phyloP scores from a whole-genome alignment of 2,329 filamentous ascomycete species.

The Eutypella sp. region DNA sequence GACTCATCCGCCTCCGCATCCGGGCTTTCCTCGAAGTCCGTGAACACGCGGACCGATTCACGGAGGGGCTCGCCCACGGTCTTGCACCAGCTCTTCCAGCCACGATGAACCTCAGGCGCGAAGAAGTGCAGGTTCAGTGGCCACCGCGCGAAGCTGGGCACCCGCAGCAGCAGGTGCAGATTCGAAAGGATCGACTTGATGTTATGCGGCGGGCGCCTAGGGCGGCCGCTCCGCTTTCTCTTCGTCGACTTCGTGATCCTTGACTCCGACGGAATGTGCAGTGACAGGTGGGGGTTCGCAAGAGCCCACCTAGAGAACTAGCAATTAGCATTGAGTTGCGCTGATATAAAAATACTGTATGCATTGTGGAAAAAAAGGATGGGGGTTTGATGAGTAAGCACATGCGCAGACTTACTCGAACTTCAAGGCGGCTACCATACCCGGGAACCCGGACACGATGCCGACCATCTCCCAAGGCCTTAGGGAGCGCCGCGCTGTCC shows the following conservation, averaged over 20 bases:
- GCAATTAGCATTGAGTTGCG: constrained; percentile 13
- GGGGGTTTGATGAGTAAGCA: too few relatives aligned
- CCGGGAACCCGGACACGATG: constrained; percentile 84
- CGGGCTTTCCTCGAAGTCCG: constrained; percentile 42
- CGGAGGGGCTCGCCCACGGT: constrained; percentile 43
- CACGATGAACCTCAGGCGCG: constrained; percentile 58
- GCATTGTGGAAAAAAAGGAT: too few relatives aligned
- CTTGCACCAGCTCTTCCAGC: constrained; percentile 60
- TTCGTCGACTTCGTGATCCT: constrained; percentile 51
- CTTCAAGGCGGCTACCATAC: constrained; percentile 79
- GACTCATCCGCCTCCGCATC: constrained; percentile 9
- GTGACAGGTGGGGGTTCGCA: constrained; percentile 75
- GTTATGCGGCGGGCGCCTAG: constrained; percentile 52
- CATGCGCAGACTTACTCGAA: constrained; percentile 80
- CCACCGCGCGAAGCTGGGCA: constrained; percentile 77
- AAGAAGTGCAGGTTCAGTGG: constrained; percentile 81
- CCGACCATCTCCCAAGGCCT: constrained; percentile 90
- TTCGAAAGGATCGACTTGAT: constrained; percentile 71
- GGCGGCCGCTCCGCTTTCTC: constrained; percentile 48
- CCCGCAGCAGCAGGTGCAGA: constrained; percentile 72
- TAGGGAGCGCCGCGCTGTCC: constrained; percentile 62
- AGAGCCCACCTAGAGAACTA: constrained; percentile 83
- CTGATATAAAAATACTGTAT: too few relatives aligned
- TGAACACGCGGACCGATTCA: constrained; percentile 45
- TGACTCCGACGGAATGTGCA: constrained; percentile 65